Conservation (phyloP, 176 grass and related monocot genomes). For the Oryza meridionalis region DNA sequence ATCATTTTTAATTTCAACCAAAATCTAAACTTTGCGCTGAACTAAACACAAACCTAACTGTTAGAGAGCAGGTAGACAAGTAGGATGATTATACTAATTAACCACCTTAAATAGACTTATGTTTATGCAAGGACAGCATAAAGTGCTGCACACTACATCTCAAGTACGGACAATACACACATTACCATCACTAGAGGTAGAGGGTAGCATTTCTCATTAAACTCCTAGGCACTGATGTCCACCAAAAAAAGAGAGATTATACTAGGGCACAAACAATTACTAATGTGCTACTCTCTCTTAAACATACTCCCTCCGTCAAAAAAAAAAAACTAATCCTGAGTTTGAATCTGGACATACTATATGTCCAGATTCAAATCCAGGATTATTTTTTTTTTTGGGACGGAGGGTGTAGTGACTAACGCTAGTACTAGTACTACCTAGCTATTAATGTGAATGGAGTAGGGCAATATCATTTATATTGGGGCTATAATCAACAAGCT, state of each 20-base stretch:
- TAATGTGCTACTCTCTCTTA: neutral
- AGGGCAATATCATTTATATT: constrained; percentile 27
- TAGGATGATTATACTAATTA: too few relatives aligned
- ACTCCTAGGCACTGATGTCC: neutral
- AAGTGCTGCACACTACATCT: neutral
- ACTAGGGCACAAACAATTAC: neutral
- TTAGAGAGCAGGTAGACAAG: too few relatives aligned
- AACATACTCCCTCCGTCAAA: neutral
- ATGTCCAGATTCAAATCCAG: too few relatives aligned
- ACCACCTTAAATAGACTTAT: neutral
- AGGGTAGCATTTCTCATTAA: constrained; percentile 22
- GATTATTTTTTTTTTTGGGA: too few relatives aligned
- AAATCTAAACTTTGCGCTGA: too few relatives aligned
- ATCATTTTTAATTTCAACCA: too few relatives aligned
- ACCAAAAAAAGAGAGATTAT: neutral
- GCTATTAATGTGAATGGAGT: neutral
- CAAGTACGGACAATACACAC: neutral
- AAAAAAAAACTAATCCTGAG: too few relatives aligned
- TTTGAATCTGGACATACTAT: too few relatives aligned
- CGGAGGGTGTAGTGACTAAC: neutral
- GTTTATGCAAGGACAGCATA: neutral
- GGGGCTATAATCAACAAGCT: constrained; percentile 20
- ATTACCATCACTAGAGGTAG: neutral
- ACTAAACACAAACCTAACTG: too few relatives aligned
- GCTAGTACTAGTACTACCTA: neutral